These are phyloP conservation scores for Quercus tomentella DNA, from an alignment of 331 rosid genomes.

Conservation along the genomic window DNA sequence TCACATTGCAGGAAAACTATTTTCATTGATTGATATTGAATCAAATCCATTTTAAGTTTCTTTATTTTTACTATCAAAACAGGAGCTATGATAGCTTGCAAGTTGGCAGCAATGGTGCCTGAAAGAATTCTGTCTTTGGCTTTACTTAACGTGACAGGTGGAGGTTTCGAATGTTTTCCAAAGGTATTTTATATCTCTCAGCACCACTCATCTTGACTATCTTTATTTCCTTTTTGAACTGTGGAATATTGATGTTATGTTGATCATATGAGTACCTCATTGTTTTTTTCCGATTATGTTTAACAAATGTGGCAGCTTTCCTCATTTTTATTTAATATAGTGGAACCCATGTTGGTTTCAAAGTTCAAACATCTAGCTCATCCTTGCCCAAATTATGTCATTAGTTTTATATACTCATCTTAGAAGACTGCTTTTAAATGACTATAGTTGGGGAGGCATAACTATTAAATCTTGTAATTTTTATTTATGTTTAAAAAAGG, in stretches of 20 bases:
- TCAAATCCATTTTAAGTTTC: not conserved
- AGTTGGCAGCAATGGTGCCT: constrained; percentile 88
- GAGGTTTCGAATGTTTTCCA: constrained; percentile 88
- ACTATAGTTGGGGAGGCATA: not conserved
- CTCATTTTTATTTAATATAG: not conserved
- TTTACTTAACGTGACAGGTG: constrained; percentile 87
- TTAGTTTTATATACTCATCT: not conserved
- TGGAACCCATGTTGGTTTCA: not conserved
- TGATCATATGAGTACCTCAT: not conserved
- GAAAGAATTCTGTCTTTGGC: constrained; percentile 76
- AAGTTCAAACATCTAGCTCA: not conserved
- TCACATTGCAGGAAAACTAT: not conserved
- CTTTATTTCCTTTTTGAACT: constrained; percentile 7
- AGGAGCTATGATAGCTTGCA: constrained; percentile 96
- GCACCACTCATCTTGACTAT: not conserved
- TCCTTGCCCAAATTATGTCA: not conserved
- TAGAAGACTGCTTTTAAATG: not conserved
- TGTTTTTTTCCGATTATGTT: not conserved
- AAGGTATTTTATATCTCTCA: constrained; percentile 44
- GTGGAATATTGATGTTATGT: not conserved
- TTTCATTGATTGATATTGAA: not conserved
- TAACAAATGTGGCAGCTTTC: not conserved
- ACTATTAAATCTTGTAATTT: not conserved
- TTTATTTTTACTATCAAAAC: constrained; percentile 12
- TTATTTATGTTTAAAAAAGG: not conserved